Conservation (phyloP, 2,329 filamentous ascomycete species). For the Parastagonospora nodorum region DNA sequence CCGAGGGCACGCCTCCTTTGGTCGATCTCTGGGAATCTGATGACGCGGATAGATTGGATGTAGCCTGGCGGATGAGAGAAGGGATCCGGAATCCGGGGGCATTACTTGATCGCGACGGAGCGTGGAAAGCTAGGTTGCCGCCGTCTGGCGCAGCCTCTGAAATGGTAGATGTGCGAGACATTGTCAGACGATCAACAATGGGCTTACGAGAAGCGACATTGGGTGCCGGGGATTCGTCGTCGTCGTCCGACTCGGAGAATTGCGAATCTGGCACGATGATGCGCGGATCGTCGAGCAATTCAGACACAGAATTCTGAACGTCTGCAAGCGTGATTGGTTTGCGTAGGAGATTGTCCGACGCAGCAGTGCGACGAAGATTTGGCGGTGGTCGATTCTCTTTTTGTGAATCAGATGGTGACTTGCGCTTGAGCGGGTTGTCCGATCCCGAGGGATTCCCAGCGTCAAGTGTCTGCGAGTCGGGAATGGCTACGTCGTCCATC, state of each 20-base stretch:
- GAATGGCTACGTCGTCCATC: constrained; percentile 31
- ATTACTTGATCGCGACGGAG: constrained; percentile 46
- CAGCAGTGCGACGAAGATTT: constrained; percentile 64
- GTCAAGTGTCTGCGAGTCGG: constrained; percentile 47
- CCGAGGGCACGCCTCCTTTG: constrained; percentile 25
- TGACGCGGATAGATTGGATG: constrained; percentile 55
- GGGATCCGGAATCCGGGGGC: constrained; percentile 66
- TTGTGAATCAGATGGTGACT: constrained; percentile 47
- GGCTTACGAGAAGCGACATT: constrained; percentile 40
- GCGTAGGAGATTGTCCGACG: constrained; percentile 57
- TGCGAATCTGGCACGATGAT: constrained; percentile 62
- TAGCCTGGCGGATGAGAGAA: constrained; percentile 73
- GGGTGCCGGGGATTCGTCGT: constrained; percentile 48
- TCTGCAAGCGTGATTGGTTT: constrained; percentile 78
- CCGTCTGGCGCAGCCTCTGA: constrained; percentile 32
- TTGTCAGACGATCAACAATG: constrained; percentile 74
- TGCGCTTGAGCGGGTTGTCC: constrained; percentile 46
- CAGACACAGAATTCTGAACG: constrained; percentile 81
- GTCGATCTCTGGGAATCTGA: constrained; percentile 39
- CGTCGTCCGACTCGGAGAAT: constrained; percentile 47
- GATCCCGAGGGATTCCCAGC: constrained; percentile 7
- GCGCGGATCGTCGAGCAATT: constrained; percentile 71
- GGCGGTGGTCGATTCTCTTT: constrained; percentile 58
- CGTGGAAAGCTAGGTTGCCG: constrained; percentile 61
- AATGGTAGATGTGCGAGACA: constrained; percentile 61